Percentiles rank a stretch among this genome's conserved stretches.
Conservation (phyloP, 768 basidiomycete genomes). For the Pisolithus marmoratus region DNA sequence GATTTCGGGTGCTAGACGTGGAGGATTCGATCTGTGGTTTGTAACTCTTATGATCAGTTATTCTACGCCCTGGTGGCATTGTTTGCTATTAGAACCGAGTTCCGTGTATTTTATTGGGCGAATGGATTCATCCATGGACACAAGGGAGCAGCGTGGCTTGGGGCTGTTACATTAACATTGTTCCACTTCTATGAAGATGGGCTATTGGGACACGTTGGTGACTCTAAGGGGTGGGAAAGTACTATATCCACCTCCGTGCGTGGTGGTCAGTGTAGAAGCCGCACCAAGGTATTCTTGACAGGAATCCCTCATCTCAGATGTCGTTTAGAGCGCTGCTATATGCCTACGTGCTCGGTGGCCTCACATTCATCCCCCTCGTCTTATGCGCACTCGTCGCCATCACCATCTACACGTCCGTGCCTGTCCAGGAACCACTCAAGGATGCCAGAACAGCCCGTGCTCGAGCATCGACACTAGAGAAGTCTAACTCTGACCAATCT, state of each 20-base stretch:
- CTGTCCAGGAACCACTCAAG: slow-evolving; percentile 50
- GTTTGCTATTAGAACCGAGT: background rate
- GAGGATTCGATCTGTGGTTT: background rate
- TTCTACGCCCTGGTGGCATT: background rate
- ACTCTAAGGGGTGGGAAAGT: background rate
- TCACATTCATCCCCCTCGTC: slow-evolving; percentile 84
- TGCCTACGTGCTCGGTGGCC: slow-evolving; percentile 83
- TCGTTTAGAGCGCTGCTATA: slow-evolving; percentile 66
- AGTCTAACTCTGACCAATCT: background rate
- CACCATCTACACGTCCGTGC: slow-evolving; percentile 79
- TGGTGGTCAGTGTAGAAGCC: background rate
- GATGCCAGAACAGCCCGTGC: slow-evolving; percentile 21
- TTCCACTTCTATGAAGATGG: background rate
- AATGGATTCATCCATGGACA: background rate
- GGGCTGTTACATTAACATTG: background rate
- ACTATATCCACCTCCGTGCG: background rate
- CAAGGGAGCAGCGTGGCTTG: background rate
- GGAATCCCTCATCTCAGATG: slow-evolving; percentile 35
- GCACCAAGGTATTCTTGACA: background rate
- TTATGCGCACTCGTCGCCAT: slow-evolving; percentile 52
- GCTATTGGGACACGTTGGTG: background rate
- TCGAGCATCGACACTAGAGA: background rate
- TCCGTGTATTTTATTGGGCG: background rate
- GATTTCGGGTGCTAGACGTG: background rate
- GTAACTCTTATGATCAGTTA: background rate